These are phyloP conservation scores for Fusarium goolgardi DNA, from an alignment of 2,329 filamentous ascomycete genomes.

Conservation along the genomic window DNA sequence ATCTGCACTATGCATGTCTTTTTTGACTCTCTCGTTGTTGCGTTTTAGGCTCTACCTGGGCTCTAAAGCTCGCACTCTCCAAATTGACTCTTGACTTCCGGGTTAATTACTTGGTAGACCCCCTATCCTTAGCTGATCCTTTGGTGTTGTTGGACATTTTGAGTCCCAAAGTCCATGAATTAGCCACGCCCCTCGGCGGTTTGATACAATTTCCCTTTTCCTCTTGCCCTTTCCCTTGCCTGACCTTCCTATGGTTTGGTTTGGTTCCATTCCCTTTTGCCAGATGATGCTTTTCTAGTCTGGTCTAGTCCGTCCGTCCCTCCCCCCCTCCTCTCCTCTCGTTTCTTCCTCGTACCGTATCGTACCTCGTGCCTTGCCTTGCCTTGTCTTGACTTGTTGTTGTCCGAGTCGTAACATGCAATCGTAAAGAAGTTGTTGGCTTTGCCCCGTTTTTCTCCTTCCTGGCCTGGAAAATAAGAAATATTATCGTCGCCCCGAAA, in stretches of 20 bases:
- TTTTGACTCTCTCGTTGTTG: conserved; percentile 25
- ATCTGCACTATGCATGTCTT: conserved; percentile 30
- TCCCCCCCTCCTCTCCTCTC: conserved; percentile 23
- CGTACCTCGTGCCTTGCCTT: conserved; percentile 36
- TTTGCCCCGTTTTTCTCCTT: conserved; percentile 61
- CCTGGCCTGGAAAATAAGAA: conserved; percentile 57
- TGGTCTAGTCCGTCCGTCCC: conserved; percentile 28
- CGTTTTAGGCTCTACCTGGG: conserved; percentile 1
- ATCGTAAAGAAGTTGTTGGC: conserved; percentile 39
- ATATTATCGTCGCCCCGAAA: conserved; percentile 56
- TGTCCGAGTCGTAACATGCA: conserved; percentile 45
- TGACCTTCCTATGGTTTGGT: conserved; percentile 27
- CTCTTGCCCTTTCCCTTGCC: conserved; percentile 3
- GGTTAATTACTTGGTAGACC: conserved; percentile 40
- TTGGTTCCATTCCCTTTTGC: conserved; percentile 40
- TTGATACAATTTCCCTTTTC: conserved; percentile 47
- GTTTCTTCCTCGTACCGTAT: conserved; percentile 42
- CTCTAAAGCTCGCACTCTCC: conserved; percentile 34
- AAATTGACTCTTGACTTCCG: conserved; percentile 27
- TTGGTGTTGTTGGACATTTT: conserved; percentile 32
- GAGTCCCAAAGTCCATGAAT: conserved; percentile 18
- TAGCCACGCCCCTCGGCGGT: conserved; percentile 41
- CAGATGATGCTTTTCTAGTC: conserved; percentile 37
- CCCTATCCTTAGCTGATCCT: conserved; percentile 31
- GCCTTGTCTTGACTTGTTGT: conserved; percentile 35